Conservation (phyloP, 2,329 filamentous ascomycete genomes). For the Cladorrhinum sp. region DNA sequence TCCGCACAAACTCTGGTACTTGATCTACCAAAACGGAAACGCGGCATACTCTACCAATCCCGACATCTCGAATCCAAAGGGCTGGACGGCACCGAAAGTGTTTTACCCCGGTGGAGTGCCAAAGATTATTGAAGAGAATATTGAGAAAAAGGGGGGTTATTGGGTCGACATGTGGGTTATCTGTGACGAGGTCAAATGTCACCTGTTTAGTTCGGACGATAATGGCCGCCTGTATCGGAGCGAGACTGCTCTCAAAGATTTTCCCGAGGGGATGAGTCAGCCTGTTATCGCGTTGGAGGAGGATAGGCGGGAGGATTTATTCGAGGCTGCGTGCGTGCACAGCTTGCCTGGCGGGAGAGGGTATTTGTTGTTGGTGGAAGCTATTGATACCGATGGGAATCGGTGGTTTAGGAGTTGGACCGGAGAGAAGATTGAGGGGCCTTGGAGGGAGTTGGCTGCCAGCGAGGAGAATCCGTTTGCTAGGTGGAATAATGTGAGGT, state of each 20-base stretch:
- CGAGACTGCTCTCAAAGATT: slow-evolving; percentile 33
- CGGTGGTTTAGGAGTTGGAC: slow-evolving; percentile 42
- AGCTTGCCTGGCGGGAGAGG: slow-evolving; percentile 26
- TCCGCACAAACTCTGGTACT: slow-evolving; percentile 41
- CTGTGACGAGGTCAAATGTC: slow-evolving; percentile 36
- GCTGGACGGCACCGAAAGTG: slow-evolving; percentile 37
- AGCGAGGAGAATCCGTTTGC: slow-evolving; percentile 38
- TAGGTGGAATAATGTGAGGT: slow-evolving; percentile 36
- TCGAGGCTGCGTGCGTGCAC: slow-evolving; percentile 39
- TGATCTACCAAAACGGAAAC: slow-evolving; percentile 41
- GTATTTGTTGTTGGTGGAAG: slow-evolving; percentile 40
- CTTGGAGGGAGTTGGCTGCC: slow-evolving; percentile 35
- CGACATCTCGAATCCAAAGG: slow-evolving; percentile 38
- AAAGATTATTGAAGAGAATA: slow-evolving; percentile 32
- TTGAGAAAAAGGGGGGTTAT: slow-evolving; percentile 36
- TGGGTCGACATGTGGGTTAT: slow-evolving; percentile 46
- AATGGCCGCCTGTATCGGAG: slow-evolving; percentile 41
- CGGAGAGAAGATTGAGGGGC: slow-evolving; percentile 30
- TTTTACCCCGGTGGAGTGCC: slow-evolving; percentile 36
- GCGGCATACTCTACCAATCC: slow-evolving; percentile 42
- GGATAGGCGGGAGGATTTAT: slow-evolving; percentile 32
- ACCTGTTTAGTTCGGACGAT: slow-evolving; percentile 41
- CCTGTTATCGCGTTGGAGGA: slow-evolving; percentile 35
- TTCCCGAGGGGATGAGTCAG: slow-evolving; percentile 37
- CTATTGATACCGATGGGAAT: slow-evolving; percentile 32